Evolutionary conservation across 805 yeast genomes (phyloP), one percentile per base, ranked within the genome.

Genomic region (Ogataea parapolymorpha): DNA sequence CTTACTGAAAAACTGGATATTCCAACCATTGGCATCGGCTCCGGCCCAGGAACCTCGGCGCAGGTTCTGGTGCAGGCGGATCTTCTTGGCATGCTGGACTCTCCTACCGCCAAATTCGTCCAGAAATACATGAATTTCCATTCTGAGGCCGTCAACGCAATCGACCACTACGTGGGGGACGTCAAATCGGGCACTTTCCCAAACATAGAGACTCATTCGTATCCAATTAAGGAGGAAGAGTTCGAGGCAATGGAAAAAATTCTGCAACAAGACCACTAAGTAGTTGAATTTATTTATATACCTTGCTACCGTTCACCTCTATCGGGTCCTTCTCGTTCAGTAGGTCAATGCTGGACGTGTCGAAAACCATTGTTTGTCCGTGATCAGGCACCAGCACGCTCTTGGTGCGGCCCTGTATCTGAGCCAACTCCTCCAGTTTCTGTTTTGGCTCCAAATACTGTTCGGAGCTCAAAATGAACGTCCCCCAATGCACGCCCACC

Each of bases 401-500:
- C 27, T 68, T 55, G 0, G 51, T 51, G 39, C 62, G 67, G 26
- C 61, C 65, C 13, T 51, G 51, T n/a, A 50, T 59, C 39, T 53
- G 58, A 0, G 90, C 82, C 37, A 78, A 59, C 33, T 67, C 61
- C 33, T 72, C 74, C 29, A 90, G 62, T 54, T 71, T 63, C 40
- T 70, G 65, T 45, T 85, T 83, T 1, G 97, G 97, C 59, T 90
- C 98, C 26, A 86, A 59, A 49, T 83, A 87, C 41, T 86, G 84
- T 61, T 91, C 98, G 33, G 89, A 84, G 59, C 95, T 85, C 51
- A 91, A 65, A 18, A 88, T 80, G 63, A 89, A 91, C 0, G 98
- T 91, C 0, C 98, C 98, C 95, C 96, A 91, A 62, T 91, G 98
- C 24, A 91, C 88, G 1, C 98, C 98, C 37, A 84, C 75, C 63